Evolutionary conservation across 2,329 filamentous ascomycete genomes (phyloP).

Genomic region (Plectosphaerella cucumerina): DNA sequence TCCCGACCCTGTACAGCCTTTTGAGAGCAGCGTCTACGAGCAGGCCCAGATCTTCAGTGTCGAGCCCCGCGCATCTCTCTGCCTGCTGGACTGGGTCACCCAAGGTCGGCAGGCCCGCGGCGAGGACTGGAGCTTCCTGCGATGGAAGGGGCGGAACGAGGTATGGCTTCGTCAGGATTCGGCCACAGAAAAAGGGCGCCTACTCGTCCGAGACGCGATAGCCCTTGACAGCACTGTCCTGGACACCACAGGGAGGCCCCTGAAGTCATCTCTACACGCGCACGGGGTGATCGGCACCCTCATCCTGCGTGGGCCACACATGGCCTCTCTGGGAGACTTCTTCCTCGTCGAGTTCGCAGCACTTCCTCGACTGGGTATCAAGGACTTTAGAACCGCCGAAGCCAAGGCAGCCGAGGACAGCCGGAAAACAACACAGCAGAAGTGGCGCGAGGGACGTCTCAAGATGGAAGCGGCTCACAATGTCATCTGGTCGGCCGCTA

Average conservation of each 20-base stretch:
- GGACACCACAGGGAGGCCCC: slow-evolving; percentile 28
- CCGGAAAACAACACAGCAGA: slow-evolving; percentile 35
- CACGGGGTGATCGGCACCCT: slow-evolving; percentile 80
- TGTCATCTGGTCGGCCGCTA: slow-evolving; percentile 78
- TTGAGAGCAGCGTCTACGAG: slow-evolving; percentile 76
- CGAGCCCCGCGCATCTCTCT: slow-evolving; percentile 57
- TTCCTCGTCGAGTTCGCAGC: slow-evolving; percentile 75
- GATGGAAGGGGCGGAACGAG: slow-evolving; percentile 83
- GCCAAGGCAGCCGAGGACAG: slow-evolving; percentile 33
- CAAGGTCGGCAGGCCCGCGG: slow-evolving; percentile 80
- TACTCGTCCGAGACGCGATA: slow-evolving; percentile 83
- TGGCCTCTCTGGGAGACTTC: slow-evolving; percentile 63
- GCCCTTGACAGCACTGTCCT: slow-evolving; percentile 57
- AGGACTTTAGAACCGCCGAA: slow-evolving; percentile 65
- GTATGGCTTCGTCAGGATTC: slow-evolving; percentile 54
- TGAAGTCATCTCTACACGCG: slow-evolving; percentile 65
- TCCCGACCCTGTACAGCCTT: slow-evolving; percentile 92
- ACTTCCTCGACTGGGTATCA: slow-evolving; percentile 76
- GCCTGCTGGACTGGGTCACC: slow-evolving; percentile 90
- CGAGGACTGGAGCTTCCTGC: slow-evolving; percentile 80
- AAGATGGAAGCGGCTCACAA: slow-evolving; percentile 53
- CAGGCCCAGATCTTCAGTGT: slow-evolving; percentile 77
- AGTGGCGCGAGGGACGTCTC: slow-evolving; percentile 53
- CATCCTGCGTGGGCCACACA: slow-evolving; percentile 71
- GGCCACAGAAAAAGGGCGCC: slow-evolving; percentile 38